phyloP scores from a whole-genome alignment of 345 rosid species.

The Citrus sinensis region DNA sequence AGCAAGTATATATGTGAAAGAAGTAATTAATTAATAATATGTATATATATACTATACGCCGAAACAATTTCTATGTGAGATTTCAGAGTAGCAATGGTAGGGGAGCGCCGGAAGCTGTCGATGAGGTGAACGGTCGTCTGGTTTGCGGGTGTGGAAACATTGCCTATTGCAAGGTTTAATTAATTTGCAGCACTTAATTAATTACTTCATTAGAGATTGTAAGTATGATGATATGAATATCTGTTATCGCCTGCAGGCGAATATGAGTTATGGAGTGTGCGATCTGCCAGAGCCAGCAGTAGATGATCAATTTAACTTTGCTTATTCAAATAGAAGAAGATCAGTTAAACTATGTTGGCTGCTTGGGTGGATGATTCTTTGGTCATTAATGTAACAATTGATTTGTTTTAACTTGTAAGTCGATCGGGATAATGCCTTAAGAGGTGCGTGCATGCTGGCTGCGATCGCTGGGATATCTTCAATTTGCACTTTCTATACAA shows the following conservation, averaged over 20 bases:
- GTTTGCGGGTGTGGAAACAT: constrained; percentile 70
- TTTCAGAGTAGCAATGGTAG: constrained; percentile 83
- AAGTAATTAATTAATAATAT: too few species aligned
- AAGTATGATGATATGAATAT: neutral
- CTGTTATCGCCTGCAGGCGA: constrained; percentile 33
- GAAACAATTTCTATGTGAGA: neutral
- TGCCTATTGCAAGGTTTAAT: constrained; percentile 53
- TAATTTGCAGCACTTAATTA: constrained; percentile 13
- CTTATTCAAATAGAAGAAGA: constrained; percentile 8
- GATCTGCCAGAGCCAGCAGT: constrained; percentile 25
- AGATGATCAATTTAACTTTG: constrained; percentile 30
- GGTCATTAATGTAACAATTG: constrained; percentile 1
- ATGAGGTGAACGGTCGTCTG: constrained; percentile 69
- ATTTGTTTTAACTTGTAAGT: neutral
- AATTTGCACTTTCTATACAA: too few species aligned
- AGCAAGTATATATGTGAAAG: neutral
- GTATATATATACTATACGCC: too few species aligned
- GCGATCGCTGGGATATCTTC: too few species aligned
- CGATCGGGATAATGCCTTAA: neutral
- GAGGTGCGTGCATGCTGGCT: neutral
- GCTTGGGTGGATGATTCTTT: constrained; percentile 14
- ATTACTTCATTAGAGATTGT: neutral
- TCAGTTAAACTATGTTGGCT: constrained; percentile 14
- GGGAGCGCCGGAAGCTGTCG: constrained; percentile 74
- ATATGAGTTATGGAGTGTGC: constrained; percentile 46